These are phyloP conservation scores for Sporobolomyces phaffii DNA, from an alignment of 768 basidiomycete genomes.

Conservation along the genomic window DNA sequence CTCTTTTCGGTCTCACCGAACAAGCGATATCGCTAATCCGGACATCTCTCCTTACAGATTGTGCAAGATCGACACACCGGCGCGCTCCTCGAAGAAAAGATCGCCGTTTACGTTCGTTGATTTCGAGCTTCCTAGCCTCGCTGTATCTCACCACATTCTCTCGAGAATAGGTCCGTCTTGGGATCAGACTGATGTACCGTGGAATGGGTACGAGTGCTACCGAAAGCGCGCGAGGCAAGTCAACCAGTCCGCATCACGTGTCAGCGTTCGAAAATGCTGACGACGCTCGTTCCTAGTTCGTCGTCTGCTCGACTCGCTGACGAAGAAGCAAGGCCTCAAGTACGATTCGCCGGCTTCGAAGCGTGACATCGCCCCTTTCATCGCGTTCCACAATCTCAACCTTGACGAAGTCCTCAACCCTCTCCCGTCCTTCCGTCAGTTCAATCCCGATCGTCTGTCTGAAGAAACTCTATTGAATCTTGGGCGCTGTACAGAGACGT, in stretches of 20 bases:
- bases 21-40: neutral
- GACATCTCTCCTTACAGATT: constrained; percentile 48
- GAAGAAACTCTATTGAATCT: neutral
- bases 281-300: constrained; percentile 52
- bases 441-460: neutral
- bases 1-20: neutral
- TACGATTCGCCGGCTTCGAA: constrained; percentile 82
- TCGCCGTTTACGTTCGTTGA: constrained; percentile 73
- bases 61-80: constrained; percentile 91
- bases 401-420: constrained; percentile 78
- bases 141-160: neutral
- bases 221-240: neutral
- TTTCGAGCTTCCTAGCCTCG: no score
- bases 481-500: constrained; percentile 54
- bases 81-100: constrained; percentile 93
- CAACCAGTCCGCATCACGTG: neutral
- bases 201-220: constrained; percentile 60
- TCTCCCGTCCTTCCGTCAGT: constrained; percentile 71
- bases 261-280: neutral
- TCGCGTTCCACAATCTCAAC: constrained; percentile 81
- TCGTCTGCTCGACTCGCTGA: constrained; percentile 76
- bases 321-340: constrained; percentile 88
- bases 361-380: constrained; percentile 75
- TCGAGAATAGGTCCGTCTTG: constrained; percentile 54
- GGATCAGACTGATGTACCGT: constrained; percentile 86